Conservation (phyloP, 2,329 filamentous ascomycete species). For the Claviceps fusiformis region DNA sequence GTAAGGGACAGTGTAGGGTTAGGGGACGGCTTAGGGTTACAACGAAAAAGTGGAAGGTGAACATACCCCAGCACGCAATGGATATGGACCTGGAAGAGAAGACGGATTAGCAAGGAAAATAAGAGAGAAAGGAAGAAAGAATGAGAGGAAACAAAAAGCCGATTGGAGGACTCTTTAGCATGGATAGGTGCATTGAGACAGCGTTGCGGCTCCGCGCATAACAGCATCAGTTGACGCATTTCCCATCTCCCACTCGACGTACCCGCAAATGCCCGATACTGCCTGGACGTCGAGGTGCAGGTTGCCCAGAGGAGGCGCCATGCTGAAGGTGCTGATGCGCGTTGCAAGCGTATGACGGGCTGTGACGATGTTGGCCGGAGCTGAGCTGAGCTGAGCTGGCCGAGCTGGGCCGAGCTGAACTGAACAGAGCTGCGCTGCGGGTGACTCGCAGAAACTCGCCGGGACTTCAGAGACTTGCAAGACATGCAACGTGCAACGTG, state of each 20-base stretch:
- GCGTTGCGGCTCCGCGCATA: no score
- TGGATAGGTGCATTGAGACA: no score
- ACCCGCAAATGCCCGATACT: slow-evolving; percentile 85
- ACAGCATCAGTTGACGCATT: not conserved
- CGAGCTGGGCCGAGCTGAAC: no score
- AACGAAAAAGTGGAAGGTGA: not conserved
- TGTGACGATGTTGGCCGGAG: not conserved
- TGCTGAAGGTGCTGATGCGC: slow-evolving; percentile 13
- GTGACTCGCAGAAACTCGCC: no score
- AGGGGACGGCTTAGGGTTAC: not conserved
- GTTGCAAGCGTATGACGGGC: not conserved
- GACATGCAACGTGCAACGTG: no score
- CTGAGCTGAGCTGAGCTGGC: no score
- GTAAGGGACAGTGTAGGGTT: not conserved
- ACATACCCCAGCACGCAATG: slow-evolving; percentile 72
- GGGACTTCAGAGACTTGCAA: no score
- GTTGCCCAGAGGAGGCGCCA: slow-evolving; percentile 41
- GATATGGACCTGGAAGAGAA: slow-evolving; percentile 59
- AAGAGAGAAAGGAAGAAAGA: not conserved
- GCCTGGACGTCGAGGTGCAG: slow-evolving; percentile 74
- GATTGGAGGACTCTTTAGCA: no score
- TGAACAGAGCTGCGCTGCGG: no score
- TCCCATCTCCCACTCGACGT: slow-evolving; percentile 16
- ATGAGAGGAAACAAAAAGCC: no score
- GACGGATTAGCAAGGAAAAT: not conserved